A percentile compares a stretch with the other conserved stretches of the same genome.
Evolutionary conservation across 169 alveolate genomes (phyloP).

Genomic region (Eimeria nieschulzi): DNA sequence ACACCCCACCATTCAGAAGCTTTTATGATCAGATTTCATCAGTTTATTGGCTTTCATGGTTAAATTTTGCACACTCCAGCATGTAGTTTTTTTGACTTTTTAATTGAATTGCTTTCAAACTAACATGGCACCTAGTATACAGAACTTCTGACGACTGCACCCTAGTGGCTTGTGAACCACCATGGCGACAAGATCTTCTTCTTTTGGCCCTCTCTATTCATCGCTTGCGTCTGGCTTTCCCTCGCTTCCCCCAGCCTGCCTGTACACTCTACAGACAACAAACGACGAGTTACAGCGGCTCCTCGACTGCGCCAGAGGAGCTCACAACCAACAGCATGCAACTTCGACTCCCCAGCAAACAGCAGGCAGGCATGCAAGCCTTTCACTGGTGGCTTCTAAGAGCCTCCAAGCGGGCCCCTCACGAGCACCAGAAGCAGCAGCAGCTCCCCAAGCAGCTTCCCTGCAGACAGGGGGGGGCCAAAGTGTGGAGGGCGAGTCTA

Average conservation of each 20-base stretch:
- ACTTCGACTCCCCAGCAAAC: no score
- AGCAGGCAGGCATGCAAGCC: no score
- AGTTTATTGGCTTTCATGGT: no score
- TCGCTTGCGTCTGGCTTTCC: slow-evolving; percentile 26
- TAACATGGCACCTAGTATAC: background rate
- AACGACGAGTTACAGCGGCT: background rate
- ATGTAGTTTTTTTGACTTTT: background rate
- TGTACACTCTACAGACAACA: slow-evolving; percentile 27
- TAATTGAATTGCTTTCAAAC: background rate
- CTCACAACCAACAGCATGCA: slow-evolving; percentile 1
- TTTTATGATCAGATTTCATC: no score
- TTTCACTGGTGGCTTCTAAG: background rate
- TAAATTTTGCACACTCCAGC: background rate
- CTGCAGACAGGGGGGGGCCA: background rate
- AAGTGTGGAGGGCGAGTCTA: background rate
- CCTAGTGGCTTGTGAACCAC: background rate
- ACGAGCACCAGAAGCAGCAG: slow-evolving; percentile 4
- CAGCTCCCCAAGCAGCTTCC: background rate
- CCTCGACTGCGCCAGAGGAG: background rate
- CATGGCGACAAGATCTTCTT: background rate
- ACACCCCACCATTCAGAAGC: no score
- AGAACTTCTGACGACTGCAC: background rate
- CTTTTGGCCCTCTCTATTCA: background rate
- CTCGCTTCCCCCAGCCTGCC: slow-evolving; percentile 8
- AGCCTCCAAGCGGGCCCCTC: background rate